Percentiles rank a stretch among this genome's conserved stretches.
These are phyloP conservation scores for Atkinsonella texensis DNA, from an alignment of 2,329 filamentous ascomycete species.

Conservation along the genomic window DNA sequence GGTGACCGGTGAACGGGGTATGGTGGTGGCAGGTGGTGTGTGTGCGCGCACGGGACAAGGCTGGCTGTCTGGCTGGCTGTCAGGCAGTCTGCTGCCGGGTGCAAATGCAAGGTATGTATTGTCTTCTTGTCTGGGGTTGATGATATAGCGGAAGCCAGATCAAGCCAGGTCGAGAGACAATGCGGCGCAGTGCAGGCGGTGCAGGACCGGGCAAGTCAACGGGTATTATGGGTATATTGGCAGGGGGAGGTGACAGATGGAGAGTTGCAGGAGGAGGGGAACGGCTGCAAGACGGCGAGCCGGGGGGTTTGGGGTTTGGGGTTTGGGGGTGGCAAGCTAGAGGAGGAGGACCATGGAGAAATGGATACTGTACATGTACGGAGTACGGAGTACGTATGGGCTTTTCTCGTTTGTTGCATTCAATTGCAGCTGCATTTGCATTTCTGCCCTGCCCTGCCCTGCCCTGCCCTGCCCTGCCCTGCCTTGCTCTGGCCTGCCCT, in stretches of 20 bases:
- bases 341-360: not conserved
- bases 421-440: not conserved
- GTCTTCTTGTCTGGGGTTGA: not conserved
- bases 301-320: not conserved
- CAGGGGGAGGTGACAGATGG: conserved; percentile 5
- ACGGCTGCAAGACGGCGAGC: conserved; percentile 7
- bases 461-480: no score
- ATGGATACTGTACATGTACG: not conserved
- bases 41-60: no score
- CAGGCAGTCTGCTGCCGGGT: no score
- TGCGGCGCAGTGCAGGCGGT: no score
- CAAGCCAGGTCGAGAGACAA: not conserved
- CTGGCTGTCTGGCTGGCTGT: no score
- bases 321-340: not conserved
- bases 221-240: not conserved
- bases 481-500: no score
- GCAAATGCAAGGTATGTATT: not conserved
- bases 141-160: not conserved
- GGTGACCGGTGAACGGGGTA: no score
- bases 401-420: not conserved
- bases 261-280: conserved; percentile 7
- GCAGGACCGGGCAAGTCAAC: not conserved
- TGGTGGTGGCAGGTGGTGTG: no score
- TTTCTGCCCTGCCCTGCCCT: not conserved
- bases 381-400: not conserved